Evolutionary conservation across 2,329 filamentous ascomycete species (phyloP), one percentile per base, ranked within the genome.

Genomic region (Arthrocladium fulminans): DNA sequence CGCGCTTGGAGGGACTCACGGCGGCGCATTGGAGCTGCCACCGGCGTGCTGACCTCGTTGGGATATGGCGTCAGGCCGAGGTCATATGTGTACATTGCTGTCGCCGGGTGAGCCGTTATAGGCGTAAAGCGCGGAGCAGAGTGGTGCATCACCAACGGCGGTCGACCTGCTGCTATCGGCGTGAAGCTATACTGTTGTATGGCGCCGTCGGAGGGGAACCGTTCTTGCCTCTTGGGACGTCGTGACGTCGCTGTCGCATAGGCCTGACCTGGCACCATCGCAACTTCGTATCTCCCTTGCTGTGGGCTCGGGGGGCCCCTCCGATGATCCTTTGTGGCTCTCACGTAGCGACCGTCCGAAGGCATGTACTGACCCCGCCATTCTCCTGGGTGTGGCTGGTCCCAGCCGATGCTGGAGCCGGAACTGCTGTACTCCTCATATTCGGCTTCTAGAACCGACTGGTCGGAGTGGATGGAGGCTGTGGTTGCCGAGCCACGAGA

Each of bases 401-500:
- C 20, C 30, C 22, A 22, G 20, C 25, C 32, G 29, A n/a, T 17
- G 29, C 44, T 47, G 17, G 44, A 47, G 7, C 17, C 19, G 13
- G 44, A 47, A 19, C 32, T 38, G 32, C 44, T 47, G 25, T 47
- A 47, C 3, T 47, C 44, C 20, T 47, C 44, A 17, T 47, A 47
- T 27, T 47, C 44, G 3, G 44, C 44, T 29, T 47, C 44, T 8
- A 47, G 44, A n/a, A 47, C 32, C n/a, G 44, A 47, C 19, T 29
- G 23, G 13, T 47, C 44, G 9, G 27, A 37, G 22, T 47, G 34
- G 19, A 47, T 27, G n/a, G 44, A 47, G 7, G 32, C 10, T 24
- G 44, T 38, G 6, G 44, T 38, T 3, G 30, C 44, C 15, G 44
- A 47, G n/a, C 44, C 44, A 10, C 39, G 44, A 12, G 44, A 38